Conservation (phyloP, 164 flowering plant species). For the Tinospora cordifolia region DNA sequence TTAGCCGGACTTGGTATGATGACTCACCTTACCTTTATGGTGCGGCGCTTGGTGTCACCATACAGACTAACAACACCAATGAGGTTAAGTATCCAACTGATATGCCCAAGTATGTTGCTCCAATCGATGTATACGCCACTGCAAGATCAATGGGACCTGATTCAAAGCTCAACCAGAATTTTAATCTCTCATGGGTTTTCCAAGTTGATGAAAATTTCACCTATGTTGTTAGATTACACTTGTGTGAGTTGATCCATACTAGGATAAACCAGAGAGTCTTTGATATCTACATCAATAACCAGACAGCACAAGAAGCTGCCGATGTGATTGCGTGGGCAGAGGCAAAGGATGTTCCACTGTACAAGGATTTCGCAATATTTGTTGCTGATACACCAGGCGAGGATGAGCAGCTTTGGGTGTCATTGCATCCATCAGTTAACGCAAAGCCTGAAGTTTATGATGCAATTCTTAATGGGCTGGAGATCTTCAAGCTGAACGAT, state of each 20-base stretch:
- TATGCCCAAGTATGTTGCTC: conserved; percentile 38
- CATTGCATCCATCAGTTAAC: conserved; percentile 32
- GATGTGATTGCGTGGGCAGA: conserved; percentile 55
- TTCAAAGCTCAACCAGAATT: conserved; percentile 32
- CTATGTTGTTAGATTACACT: conserved; percentile 63
- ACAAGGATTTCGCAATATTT: conserved; percentile 47
- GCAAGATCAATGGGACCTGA: conserved; percentile 53
- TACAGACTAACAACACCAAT: conserved; percentile 15
- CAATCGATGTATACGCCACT: conserved; percentile 46
- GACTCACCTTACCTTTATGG: conserved; percentile 54
- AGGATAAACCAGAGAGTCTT: conserved; percentile 56
- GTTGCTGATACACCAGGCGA: conserved; percentile 33
- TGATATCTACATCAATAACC: conserved; percentile 55
- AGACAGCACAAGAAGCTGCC: conserved; percentile 38
- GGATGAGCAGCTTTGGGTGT: conserved; percentile 37
- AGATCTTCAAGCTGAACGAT: conserved; percentile 61
- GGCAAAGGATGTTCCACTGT: conserved; percentile 29
- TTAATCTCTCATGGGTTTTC: conserved; percentile 70
- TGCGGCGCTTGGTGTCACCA: conserved; percentile 41
- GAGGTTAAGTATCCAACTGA: conserved; percentile 25
- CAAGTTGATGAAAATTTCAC: conserved; percentile 55
- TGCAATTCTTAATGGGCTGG: conserved; percentile 63
- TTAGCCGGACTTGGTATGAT: conserved; percentile 61
- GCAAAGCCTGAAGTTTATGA: conserved; percentile 47
- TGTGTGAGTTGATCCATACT: conserved; percentile 36